Base-by-base conservation (phyloP, 2,329 filamentous ascomycete genomes). In the Talaromyces sp. region DNA sequence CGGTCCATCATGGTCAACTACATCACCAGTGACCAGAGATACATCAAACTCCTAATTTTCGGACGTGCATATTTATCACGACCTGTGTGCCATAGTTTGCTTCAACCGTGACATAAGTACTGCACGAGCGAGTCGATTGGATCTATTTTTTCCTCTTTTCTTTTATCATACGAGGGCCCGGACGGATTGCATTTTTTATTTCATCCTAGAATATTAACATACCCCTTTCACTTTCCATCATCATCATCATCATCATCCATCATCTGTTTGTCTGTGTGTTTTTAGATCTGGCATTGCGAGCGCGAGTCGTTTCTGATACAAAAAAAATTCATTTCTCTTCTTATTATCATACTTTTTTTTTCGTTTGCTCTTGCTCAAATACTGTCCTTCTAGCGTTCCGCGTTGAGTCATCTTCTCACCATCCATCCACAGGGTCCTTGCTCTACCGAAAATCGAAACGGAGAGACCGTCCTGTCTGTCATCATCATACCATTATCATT, bases 251-350 rank as follows among this genome's bases (percentile, higher is more conserved):
- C 38, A 40, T 59, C 56, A 58, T 58, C 54, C 25, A 68, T 68
- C 72, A 71, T 68, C 71, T 71, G 72, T 69, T 67, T 66, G 72
- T 69, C 66, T 66, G 58, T 67, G 59, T 66, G 54, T 73, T 76
- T 73, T 69, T 72, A 74, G 72, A 76, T 76, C 76, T 79, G 77
- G 78, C 78, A 80, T 80, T 80, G 77, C 78, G 78, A 79, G 78
- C 78, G 78, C 76, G 75, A 78, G 69, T 70, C 66, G 66, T 67
- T 63, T 67, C 62, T 67, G 65, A 67, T 64, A 64, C 62, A 63
- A 67, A 65, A 67, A 67, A 67, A 63, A 63, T 63, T 63, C 61
- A 63, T 58, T 63, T 63, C 61, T 65, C 27, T 54, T 43, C 47
- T 59, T 65, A 54, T 64, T 65, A 54, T 61, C 60, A 59, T 65